These are phyloP conservation scores for Mimosa pudica DNA, from an alignment of 306 rosid genomes.

Conservation along the genomic window DNA sequence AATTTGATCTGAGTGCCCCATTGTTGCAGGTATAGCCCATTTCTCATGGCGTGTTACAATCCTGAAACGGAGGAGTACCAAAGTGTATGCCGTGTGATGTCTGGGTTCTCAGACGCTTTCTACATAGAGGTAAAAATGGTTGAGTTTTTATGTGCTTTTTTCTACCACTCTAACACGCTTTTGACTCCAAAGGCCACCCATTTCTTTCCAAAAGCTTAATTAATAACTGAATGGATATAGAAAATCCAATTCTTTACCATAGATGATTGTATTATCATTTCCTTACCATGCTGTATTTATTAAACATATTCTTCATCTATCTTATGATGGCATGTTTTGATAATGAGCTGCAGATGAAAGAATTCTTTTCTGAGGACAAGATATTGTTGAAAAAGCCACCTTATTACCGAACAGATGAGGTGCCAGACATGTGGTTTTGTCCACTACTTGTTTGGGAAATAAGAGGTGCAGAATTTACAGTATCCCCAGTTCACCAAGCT, in stretches of 20 bases:
- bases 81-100: constrained; percentile 96
- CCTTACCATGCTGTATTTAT: not conserved
- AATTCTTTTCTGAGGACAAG: constrained; percentile 64
- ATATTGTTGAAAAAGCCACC: constrained; percentile 72
- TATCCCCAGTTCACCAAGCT: constrained; percentile 90
- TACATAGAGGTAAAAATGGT: constrained; percentile 62
- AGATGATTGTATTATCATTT: not conserved
- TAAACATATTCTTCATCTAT: constrained; percentile 14
- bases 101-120: constrained; percentile 89
- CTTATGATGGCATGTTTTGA: constrained; percentile 25
- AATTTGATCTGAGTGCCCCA: constrained; percentile 17
- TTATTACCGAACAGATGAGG: constrained; percentile 78
- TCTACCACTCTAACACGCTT: constrained; percentile 3
- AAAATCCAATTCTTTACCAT: not conserved
- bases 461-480: constrained; percentile 86
- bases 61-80: constrained; percentile 89
- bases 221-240: not conserved
- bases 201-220: not conserved
- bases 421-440: constrained; percentile 75
- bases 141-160: constrained; percentile 9
- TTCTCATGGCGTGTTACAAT: constrained; percentile 90
- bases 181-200: not conserved
- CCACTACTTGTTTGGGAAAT: constrained; percentile 82
- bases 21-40: constrained; percentile 86
- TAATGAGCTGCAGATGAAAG: constrained; percentile 74